phyloP scores from a whole-genome alignment of 1,284 basidiomycete genomes.

The Psilocybe mexicana region DNA sequence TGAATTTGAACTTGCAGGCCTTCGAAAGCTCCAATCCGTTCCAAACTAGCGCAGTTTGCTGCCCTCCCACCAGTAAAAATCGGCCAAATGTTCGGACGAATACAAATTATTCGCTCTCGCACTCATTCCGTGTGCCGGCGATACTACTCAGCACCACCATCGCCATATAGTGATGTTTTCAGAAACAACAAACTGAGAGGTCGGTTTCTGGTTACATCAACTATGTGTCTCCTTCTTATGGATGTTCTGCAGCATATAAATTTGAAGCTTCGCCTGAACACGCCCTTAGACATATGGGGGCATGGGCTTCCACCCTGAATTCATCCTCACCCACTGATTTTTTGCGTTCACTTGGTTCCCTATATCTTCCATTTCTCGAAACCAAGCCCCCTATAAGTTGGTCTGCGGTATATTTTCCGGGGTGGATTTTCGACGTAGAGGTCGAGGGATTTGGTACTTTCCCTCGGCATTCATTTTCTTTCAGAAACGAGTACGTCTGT shows the following conservation, averaged over 20 bases:
- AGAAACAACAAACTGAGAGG: constrained; percentile 13
- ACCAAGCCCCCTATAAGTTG: constrained; percentile 31
- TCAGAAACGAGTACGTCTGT: constrained; percentile 17
- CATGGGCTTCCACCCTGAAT: constrained; percentile 7
- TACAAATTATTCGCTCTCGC: background rate
- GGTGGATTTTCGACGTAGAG: constrained; percentile 60
- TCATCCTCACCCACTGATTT: background rate
- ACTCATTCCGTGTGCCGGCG: background rate
- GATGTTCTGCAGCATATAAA: constrained; percentile 11
- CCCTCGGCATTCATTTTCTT: background rate
- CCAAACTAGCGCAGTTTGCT: too few relatives aligned
- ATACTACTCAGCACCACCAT: background rate
- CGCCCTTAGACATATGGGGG: constrained; percentile 13
- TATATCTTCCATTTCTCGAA: constrained; percentile 10
- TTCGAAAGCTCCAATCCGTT: too few relatives aligned
- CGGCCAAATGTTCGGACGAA: constrained; percentile 1
- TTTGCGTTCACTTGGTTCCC: constrained; percentile 1
- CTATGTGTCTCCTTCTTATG: background rate
- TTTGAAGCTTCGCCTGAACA: constrained; percentile 14
- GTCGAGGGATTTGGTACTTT: constrained; percentile 30
- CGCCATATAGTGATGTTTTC: constrained; percentile 4
- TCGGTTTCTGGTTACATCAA: background rate
- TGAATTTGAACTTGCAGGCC: too few relatives aligned
- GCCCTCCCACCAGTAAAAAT: background rate
- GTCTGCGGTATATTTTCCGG: constrained; percentile 57